These are phyloP conservation scores for Wickerhamomyces sp. DNA, from an alignment of 1,139 yeast genomes.

Conservation along the genomic window DNA sequence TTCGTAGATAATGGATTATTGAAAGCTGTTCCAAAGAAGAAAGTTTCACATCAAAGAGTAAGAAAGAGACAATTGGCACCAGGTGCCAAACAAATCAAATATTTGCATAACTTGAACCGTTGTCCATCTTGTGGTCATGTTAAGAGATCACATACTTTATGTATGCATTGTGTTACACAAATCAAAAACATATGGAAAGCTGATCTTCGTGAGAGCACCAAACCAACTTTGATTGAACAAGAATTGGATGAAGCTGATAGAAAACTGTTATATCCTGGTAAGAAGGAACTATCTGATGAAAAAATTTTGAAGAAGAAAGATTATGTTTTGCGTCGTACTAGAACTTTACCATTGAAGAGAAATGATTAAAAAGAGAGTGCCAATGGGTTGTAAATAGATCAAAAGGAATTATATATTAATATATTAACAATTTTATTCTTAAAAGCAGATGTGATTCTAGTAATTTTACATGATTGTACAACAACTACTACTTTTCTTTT, in stretches of 20 bases:
- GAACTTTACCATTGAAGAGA: conserved; percentile 47
- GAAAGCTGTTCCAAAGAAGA: conserved; percentile 90
- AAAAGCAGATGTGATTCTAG: neutral
- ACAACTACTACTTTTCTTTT: conserved; percentile 8
- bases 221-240: conserved; percentile 25
- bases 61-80: conserved; percentile 81
- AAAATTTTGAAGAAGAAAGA: conserved; percentile 47
- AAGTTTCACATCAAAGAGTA: conserved; percentile 79
- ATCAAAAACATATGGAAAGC: conserved; percentile 69
- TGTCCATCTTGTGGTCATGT: conserved; percentile 96
- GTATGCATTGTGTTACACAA: conserved; percentile 89
- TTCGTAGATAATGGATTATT: conserved; percentile 58
- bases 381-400: neutral
- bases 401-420: neutral
- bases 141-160: conserved; percentile 83
- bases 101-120: conserved; percentile 70
- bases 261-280: conserved; percentile 72
- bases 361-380: neutral
- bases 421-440: neutral
- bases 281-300: conserved; percentile 47
- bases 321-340: conserved; percentile 60
- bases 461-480: conserved; percentile 16
- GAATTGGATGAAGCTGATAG: conserved; percentile 60
- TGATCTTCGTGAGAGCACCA: conserved; percentile 31
- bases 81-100: conserved; percentile 74